A percentile compares a stretch with the other conserved stretches of the same genome.
phyloP scores from a whole-genome alignment of 2,329 filamentous ascomycete genomes.

The Hypoxylon sp. region DNA sequence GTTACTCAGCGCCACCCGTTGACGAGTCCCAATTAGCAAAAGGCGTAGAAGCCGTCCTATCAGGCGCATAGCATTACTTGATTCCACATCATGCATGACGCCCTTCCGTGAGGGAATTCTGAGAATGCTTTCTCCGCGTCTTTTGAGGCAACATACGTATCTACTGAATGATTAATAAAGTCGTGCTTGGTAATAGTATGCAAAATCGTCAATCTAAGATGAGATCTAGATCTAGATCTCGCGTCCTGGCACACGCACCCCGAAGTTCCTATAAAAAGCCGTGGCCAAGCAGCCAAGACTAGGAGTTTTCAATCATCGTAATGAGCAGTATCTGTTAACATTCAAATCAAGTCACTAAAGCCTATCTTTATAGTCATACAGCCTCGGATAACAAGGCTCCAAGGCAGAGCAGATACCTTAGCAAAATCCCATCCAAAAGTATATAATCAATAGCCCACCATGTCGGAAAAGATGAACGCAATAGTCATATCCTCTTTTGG shows the following conservation, averaged over 20 bases:
- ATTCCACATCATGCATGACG: conserved; percentile 2
- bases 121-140: background rate
- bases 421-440: background rate
- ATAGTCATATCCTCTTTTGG: conserved; percentile 56
- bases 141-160: background rate
- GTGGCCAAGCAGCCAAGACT: background rate
- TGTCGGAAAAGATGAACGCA: conserved; percentile 52
- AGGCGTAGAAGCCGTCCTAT: background rate
- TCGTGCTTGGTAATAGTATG: conserved; percentile 1
- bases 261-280: background rate
- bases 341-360: background rate
- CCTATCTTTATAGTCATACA: background rate
- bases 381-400: background rate
- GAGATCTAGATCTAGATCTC: background rate
- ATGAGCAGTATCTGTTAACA: background rate
- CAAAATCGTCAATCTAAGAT: background rate
- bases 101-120: background rate
- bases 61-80: background rate
- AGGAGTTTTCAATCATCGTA: background rate
- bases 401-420: background rate
- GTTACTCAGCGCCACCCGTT: background rate
- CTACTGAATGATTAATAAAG: background rate
- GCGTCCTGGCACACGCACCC: background rate
- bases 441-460: background rate
- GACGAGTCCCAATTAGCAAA: background rate